These are phyloP conservation scores for Linnemannia exigua DNA, from an alignment of 192 early-diverging fungal genomes.

Conservation along the genomic window DNA sequence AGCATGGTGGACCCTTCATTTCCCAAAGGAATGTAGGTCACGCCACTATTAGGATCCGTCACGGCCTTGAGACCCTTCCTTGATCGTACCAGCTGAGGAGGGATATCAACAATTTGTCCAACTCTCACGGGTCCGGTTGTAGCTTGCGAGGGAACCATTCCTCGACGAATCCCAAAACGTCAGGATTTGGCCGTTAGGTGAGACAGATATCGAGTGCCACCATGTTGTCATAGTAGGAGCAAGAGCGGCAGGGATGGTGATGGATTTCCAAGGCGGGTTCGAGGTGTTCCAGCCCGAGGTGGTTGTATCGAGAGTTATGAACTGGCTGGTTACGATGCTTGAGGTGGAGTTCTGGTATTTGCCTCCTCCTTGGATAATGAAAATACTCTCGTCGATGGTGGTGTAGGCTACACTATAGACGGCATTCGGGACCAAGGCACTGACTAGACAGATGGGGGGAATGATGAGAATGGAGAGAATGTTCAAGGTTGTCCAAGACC, in stretches of 20 bases:
- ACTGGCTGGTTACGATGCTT: not conserved
- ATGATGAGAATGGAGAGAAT: not conserved
- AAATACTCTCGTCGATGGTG: not conserved
- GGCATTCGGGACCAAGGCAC: not conserved
- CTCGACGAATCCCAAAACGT: not conserved
- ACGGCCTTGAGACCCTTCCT: not conserved
- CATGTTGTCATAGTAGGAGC: not conserved
- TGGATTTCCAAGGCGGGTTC: not conserved
- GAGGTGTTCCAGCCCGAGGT: not conserved
- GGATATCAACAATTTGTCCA: not conserved
- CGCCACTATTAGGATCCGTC: not conserved
- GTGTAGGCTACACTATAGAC: not conserved
- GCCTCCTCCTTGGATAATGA: not conserved
- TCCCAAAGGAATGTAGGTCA: constrained; percentile 3
- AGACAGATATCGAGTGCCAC: not conserved
- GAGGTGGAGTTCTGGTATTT: not conserved
- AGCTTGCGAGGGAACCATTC: not conserved
- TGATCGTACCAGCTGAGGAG: not conserved
- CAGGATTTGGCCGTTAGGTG: not conserved
- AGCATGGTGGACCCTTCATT: not conserved
- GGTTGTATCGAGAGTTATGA: not conserved
- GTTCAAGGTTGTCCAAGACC: not conserved
- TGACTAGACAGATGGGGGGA: not conserved
- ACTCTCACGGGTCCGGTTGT: not conserved
- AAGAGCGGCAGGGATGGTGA: not conserved